A percentile compares a stretch with the other conserved stretches of the same genome.
These are phyloP conservation scores for Russula brevipes DNA, from an alignment of 768 basidiomycete genomes.

Conservation along the genomic window DNA sequence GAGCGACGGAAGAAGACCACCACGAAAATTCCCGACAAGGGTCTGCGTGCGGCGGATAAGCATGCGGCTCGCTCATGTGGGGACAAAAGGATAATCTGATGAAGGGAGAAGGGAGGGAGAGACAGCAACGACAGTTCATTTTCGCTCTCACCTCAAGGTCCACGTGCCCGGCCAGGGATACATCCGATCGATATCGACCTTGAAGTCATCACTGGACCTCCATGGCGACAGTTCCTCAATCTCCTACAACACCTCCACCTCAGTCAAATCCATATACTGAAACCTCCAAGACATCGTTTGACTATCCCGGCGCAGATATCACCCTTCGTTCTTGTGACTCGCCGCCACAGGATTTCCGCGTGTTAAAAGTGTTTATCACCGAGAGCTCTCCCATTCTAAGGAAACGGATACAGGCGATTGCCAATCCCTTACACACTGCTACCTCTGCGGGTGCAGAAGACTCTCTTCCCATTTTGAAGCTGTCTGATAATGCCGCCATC, in stretches of 20 bases:
- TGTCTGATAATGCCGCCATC: not conserved
- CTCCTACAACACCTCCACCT: not conserved
- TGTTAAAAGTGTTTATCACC: conserved; percentile 40
- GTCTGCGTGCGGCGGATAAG: conserved; percentile 37
- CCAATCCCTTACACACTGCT: not conserved
- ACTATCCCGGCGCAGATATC: conserved; percentile 38
- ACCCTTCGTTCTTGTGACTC: conserved; percentile 41
- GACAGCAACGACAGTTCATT: too few species aligned
- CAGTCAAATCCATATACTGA: not conserved
- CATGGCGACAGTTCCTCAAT: not conserved
- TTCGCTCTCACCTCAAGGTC: too few species aligned
- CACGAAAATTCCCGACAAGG: conserved; percentile 63
- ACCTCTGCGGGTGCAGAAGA: not conserved
- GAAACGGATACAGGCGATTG: not conserved
- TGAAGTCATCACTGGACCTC: not conserved
- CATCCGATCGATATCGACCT: too few species aligned
- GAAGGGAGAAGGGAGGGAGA: too few species aligned
- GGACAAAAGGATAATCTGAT: too few species aligned
- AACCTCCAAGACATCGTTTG: not conserved
- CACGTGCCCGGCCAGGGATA: too few species aligned
- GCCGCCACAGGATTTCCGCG: conserved; percentile 35
- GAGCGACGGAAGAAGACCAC: conserved; percentile 72
- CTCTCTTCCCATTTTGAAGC: not conserved
- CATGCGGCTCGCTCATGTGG: too few species aligned
- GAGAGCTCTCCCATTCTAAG: conserved; percentile 40